Conservation (phyloP, 2,329 filamentous ascomycete genomes). For the Alternaria sp. region DNA sequence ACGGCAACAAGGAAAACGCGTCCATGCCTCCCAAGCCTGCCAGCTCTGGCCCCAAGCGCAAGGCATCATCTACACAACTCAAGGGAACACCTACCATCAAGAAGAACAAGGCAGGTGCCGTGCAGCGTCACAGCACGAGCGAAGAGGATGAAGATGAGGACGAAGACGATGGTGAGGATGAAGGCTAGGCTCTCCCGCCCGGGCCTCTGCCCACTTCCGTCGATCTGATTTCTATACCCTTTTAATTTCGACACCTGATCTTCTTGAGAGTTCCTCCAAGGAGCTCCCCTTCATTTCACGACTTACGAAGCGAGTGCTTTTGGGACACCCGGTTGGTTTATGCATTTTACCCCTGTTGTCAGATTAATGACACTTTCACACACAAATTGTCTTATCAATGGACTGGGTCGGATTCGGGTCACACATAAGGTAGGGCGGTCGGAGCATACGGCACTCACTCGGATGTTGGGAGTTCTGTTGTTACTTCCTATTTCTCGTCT, state of each 20-base stretch:
- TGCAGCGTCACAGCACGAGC: constrained; percentile 53
- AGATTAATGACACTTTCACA: constrained; percentile 28
- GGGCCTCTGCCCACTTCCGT: neutral
- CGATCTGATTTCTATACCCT: constrained; percentile 22
- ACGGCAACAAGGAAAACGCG: constrained; percentile 51
- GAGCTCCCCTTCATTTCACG: constrained; percentile 37
- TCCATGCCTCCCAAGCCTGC: constrained; percentile 31
- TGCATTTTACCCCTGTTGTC: constrained; percentile 42
- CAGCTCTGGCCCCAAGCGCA: constrained; percentile 38
- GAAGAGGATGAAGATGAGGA: constrained; percentile 62
- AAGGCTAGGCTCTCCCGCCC: constrained; percentile 34
- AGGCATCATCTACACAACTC: constrained; percentile 38
- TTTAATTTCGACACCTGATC: constrained; percentile 29
- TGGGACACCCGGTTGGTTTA: constrained; percentile 33
- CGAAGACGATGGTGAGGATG: constrained; percentile 59
- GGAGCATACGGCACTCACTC: constrained; percentile 25
- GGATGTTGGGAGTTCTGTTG: constrained; percentile 6
- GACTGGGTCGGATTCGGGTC: constrained; percentile 24
- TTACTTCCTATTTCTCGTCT: constrained; percentile 13
- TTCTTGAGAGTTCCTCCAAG: constrained; percentile 26
- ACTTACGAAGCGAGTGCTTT: constrained; percentile 50
- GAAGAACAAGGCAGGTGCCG: constrained; percentile 56
- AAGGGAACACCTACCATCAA: constrained; percentile 50
- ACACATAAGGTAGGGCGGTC: constrained; percentile 31
- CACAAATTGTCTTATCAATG: constrained; percentile 44